Base-by-base conservation (phyloP, 2,329 filamentous ascomycete genomes). In the Xylaria polymorpha region DNA sequence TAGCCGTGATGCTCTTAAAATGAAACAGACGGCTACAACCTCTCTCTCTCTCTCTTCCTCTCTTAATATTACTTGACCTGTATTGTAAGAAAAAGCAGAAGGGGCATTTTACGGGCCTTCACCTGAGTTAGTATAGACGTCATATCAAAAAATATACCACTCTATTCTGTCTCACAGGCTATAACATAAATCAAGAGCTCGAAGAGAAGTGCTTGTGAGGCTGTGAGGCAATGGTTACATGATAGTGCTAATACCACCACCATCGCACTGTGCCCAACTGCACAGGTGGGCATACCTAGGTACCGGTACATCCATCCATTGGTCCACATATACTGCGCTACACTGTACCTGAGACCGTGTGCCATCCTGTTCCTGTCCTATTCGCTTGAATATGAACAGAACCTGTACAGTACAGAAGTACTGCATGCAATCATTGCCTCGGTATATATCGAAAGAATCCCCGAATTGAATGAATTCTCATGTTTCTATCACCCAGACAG, bases 221-320 rank as follows among this genome's bases (percentile, higher is more conserved):
- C 25, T 29, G 25, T 29, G 25, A 29, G 4, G 25, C 2, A 29
- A 29, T 29, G 25, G 4, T 4, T 29, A 29, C 25, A 2, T 29
- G 25, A 29, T 29, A 29, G 25, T 29, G 25, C 25, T 51, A 53
- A 53, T 35, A 53, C 7, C 9, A 29, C 25, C 7, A 50, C 46
- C 15, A 8, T 7, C 4, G 22, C 22, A 50, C 44, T 25, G 46
- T 46, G 43, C 43, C 43, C 22, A 48, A 48, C 22, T 22, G 20
- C n/a, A n/a, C n/a, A n/a, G n/a, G n/a, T n/a, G n/a, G n/a, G n/a
- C n/a, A n/a, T n/a, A n/a, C n/a, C n/a, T n/a, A n/a, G n/a, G n/a
- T n/a, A n/a, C n/a, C n/a, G n/a, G 44, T 22, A 25, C 46, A 41
- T 41, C 43, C 18, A 46, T 46, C 43, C 18, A 59, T 35, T 59